Evolutionary conservation across 2,329 filamentous ascomycete genomes (phyloP).

Genomic region (Massarina eburnea): DNA sequence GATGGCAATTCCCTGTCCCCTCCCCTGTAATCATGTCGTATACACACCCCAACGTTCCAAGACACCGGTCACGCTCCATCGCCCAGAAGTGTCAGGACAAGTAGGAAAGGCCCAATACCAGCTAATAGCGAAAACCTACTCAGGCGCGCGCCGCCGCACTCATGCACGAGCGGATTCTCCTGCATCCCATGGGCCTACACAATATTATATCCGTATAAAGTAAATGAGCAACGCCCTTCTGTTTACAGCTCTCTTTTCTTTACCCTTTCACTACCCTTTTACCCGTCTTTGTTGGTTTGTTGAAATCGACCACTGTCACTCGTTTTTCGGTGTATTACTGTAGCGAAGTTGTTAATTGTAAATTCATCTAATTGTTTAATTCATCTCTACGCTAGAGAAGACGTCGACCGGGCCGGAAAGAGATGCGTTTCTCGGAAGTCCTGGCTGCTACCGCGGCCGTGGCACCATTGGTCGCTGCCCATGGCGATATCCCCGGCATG

Average conservation of each 20-base stretch:
- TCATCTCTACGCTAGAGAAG: conserved; percentile 8
- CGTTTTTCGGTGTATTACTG: conserved; percentile 10
- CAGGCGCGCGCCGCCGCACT: too few species aligned
- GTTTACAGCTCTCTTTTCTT: neutral
- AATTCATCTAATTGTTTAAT: neutral
- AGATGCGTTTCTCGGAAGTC: conserved; percentile 37
- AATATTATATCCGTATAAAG: too few species aligned
- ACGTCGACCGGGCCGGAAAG: neutral
- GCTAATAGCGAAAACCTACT: too few species aligned
- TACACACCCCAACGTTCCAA: too few species aligned
- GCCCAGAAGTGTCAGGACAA: too few species aligned
- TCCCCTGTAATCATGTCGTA: too few species aligned
- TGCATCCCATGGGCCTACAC: too few species aligned
- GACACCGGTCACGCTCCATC: too few species aligned
- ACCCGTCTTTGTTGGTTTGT: conserved; percentile 10
- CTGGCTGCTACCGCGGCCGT: conserved; percentile 26
- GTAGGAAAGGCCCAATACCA: too few species aligned
- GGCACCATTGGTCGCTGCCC: conserved; percentile 35
- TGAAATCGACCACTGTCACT: conserved; percentile 5
- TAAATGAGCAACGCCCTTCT: too few species aligned
- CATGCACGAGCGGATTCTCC: too few species aligned
- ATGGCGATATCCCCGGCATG: conserved; percentile 27
- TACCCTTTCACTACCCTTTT: conserved; percentile 1
- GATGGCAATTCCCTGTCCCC: too few species aligned
- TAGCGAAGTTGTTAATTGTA: neutral